Evolutionary conservation across 2,329 filamentous ascomycete species (phyloP).

Genomic region (Xylariaceae sp.): DNA sequence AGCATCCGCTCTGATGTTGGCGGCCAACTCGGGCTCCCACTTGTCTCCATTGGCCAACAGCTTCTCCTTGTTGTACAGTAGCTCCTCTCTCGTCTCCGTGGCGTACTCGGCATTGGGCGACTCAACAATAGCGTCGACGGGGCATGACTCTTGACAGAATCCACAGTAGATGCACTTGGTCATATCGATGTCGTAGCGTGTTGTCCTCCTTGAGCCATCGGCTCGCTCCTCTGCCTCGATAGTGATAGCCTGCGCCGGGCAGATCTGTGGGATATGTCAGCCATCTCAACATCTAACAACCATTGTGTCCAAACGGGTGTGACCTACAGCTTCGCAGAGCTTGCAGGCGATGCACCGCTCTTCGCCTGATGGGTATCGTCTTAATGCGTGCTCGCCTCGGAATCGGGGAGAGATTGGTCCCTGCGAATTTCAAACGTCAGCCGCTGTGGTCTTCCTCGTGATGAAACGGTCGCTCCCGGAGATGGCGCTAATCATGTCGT

Average conservation of each 20-base stretch:
- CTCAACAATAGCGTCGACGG: conserved; percentile 84
- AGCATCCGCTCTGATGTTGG: conserved; percentile 86
- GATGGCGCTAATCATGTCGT: too few relatives aligned
- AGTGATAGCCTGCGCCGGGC: conserved; percentile 96
- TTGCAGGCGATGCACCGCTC: conserved; percentile 99
- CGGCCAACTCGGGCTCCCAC: conserved; percentile 97
- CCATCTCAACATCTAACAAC: background rate
- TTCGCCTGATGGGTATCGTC: conserved; percentile 94
- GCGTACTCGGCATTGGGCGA: conserved; percentile 62
- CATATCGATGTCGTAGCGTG: conserved; percentile 99
- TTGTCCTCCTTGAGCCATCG: conserved; percentile 91
- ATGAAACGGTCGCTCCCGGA: background rate
- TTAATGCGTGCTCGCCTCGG: conserved; percentile 94
- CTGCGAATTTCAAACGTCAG: conserved; percentile 36
- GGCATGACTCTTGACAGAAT: conserved; percentile 98
- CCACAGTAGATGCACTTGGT: conserved; percentile 99
- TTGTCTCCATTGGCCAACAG: conserved; percentile 85
- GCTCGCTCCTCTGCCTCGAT: conserved; percentile 98
- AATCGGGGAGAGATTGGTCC: conserved; percentile 97
- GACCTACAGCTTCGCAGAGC: conserved; percentile 81
- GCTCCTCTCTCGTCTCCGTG: conserved; percentile 77
- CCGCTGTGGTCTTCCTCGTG: conserved; percentile 13
- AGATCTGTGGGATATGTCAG: conserved; percentile 58
- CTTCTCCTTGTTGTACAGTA: conserved; percentile 98
- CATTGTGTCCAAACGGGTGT: background rate